phyloP scores from a whole-genome alignment of 1,284 basidiomycete genomes.

The Xerocomus nothofagi region DNA sequence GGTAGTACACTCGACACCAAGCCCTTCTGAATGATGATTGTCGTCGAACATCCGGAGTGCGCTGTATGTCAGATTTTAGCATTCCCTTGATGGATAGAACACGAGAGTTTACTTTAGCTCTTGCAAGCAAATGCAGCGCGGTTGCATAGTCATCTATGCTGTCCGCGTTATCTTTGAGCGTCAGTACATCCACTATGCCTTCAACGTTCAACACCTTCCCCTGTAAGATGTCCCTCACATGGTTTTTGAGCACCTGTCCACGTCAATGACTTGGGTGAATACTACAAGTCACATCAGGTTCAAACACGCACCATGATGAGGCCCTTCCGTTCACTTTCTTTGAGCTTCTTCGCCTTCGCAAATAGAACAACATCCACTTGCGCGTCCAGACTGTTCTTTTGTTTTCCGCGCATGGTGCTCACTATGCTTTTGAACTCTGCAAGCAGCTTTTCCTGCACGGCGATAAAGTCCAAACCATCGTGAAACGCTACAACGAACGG shows the following conservation, averaged over 20 bases:
- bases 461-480: conserved; percentile 71
- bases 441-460: conserved; percentile 64
- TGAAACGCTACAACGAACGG: conserved; percentile 56
- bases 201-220: conserved; percentile 68
- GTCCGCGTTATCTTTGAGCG: conserved; percentile 65
- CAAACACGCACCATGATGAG: conserved; percentile 41
- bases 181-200: conserved; percentile 68
- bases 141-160: conserved; percentile 62
- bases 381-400: conserved; percentile 63
- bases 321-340: conserved; percentile 42
- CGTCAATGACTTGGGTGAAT: background rate
- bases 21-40: conserved; percentile 69
- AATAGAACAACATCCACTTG: conserved; percentile 64
- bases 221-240: conserved; percentile 65
- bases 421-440: conserved; percentile 57
- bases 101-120: conserved; percentile 46
- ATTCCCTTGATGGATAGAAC: background rate
- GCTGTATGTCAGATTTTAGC: conserved; percentile 39
- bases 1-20: conserved; percentile 86
- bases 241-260: conserved; percentile 60
- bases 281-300: background rate
- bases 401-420: conserved; percentile 50
- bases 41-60: conserved; percentile 68
- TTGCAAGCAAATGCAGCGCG: conserved; percentile 60
- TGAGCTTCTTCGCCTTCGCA: conserved; percentile 51